These are phyloP conservation scores for Stromatinia cepivora DNA, from an alignment of 2,329 filamentous ascomycete genomes.

Conservation along the genomic window DNA sequence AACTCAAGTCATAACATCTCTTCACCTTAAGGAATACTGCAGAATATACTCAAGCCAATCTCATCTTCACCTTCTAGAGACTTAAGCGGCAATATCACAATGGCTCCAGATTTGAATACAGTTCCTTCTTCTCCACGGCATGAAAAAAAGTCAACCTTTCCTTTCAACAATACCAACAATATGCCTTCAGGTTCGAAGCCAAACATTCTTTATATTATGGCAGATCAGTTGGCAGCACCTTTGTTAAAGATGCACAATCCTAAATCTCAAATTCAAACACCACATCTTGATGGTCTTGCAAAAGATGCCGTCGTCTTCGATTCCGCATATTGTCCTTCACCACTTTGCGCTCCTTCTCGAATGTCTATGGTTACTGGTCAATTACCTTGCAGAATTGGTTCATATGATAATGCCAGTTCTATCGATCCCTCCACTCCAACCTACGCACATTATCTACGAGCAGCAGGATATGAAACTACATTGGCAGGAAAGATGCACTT, in stretches of 20 bases:
- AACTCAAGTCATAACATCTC: not conserved
- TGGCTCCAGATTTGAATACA: conserved; percentile 76
- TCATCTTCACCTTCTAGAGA: too few species aligned
- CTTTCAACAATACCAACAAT: conserved; percentile 35
- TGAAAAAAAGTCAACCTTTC: conserved; percentile 25
- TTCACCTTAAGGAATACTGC: not conserved
- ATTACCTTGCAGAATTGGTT: conserved; percentile 85
- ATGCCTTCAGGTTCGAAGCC: conserved; percentile 49
- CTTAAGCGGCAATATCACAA: conserved; percentile 38
- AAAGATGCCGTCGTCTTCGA: conserved; percentile 85
- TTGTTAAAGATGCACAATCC: conserved; percentile 90
- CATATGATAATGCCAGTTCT: conserved; percentile 87
- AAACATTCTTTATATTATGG: conserved; percentile 93
- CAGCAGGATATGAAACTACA: conserved; percentile 83
- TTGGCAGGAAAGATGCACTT: conserved; percentile 98
- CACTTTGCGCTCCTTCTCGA: conserved; percentile 86
- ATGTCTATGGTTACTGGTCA: conserved; percentile 95
- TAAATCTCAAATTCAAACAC: conserved; percentile 86
- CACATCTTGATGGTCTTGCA: conserved; percentile 82
- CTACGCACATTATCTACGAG: conserved; percentile 87
- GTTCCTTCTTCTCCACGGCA: conserved; percentile 56
- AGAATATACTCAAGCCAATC: too few species aligned
- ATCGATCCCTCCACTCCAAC: conserved; percentile 83
- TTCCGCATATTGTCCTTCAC: conserved; percentile 91
- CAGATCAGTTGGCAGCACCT: conserved; percentile 89